These are phyloP conservation scores for Scheffersomyces parashehatae DNA, from an alignment of 1,139 yeast species.

Conservation along the genomic window DNA sequence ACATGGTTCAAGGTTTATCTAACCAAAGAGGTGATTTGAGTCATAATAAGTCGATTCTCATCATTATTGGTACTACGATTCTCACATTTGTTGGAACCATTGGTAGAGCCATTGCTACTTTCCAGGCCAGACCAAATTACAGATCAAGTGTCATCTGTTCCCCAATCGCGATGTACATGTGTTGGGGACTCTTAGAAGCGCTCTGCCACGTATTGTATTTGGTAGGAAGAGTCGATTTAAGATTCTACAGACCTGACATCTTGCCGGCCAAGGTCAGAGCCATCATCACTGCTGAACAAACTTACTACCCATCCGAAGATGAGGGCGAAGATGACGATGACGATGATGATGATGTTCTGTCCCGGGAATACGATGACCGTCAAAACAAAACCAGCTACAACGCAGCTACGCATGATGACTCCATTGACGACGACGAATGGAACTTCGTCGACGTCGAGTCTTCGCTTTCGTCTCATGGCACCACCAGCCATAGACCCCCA, in stretches of 20 bases:
- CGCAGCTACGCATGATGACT: background rate
- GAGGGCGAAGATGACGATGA: background rate
- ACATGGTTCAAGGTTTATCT: conserved; percentile 45
- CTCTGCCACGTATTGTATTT: conserved; percentile 56
- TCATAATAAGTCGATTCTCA: conserved; percentile 49
- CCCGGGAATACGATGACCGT: background rate
- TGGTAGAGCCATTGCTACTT: conserved; percentile 57
- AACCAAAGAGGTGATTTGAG: conserved; percentile 47
- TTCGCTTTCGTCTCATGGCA: background rate
- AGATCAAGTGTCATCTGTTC: conserved; percentile 22
- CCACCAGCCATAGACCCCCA: background rate
- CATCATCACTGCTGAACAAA: conserved; percentile 47
- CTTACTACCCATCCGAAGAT: conserved; percentile 26
- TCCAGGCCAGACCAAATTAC: conserved; percentile 34
- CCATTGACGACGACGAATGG: background rate
- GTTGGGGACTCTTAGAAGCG: conserved; percentile 67
- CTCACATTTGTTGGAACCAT: conserved; percentile 57
- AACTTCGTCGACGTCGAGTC: background rate
- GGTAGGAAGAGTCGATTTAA: conserved; percentile 65
- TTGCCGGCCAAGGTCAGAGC: conserved; percentile 42
- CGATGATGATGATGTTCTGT: background rate
- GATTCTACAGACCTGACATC: conserved; percentile 77
- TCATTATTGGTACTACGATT: conserved; percentile 53
- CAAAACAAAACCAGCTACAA: too few species aligned
- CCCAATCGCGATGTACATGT: conserved; percentile 64